Percentiles rank a stretch among this genome's conserved stretches.
phyloP scores from a whole-genome alignment of 2,329 filamentous ascomycete genomes.

The Colletotrichum sansevieriae region DNA sequence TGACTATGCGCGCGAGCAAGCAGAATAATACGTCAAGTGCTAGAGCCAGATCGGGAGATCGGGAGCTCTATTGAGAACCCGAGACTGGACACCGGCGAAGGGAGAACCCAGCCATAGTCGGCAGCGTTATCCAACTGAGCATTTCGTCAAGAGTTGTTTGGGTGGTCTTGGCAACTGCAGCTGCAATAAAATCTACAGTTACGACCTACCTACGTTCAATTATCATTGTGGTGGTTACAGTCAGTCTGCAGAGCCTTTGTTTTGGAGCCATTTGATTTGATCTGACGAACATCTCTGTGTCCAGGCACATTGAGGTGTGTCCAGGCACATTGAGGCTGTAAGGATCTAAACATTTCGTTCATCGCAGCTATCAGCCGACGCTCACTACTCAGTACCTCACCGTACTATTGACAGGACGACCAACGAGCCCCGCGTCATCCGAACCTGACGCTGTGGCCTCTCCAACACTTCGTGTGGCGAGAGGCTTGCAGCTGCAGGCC shows the following conservation, averaged over 20 bases:
- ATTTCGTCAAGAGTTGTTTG: conserved; percentile 8
- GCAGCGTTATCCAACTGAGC: not conserved
- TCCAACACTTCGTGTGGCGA: conserved; percentile 30
- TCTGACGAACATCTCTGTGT: not conserved
- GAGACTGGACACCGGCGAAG: not conserved
- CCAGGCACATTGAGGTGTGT: not conserved
- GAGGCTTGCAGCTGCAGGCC: conserved; percentile 33
- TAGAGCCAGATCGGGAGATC: not conserved
- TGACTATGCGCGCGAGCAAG: not conserved
- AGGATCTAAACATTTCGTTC: not conserved
- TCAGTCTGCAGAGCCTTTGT: too few species aligned
- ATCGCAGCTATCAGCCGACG: not conserved
- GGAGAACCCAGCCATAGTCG: not conserved
- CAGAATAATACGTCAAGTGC: conserved; percentile 7
- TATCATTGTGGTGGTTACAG: not conserved
- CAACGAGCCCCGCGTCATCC: conserved; percentile 28
- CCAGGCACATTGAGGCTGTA: not conserved
- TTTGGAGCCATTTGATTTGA: not conserved
- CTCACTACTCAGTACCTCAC: not conserved
- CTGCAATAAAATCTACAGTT: conserved; percentile 37
- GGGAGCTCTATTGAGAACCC: not conserved
- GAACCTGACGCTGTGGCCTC: conserved; percentile 25
- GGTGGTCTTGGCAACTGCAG: conserved; percentile 28
- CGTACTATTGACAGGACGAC: not conserved
- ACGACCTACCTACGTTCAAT: conserved; percentile 1